Conservation (phyloP, 345 rosid species). For the Angophora floribunda region DNA sequence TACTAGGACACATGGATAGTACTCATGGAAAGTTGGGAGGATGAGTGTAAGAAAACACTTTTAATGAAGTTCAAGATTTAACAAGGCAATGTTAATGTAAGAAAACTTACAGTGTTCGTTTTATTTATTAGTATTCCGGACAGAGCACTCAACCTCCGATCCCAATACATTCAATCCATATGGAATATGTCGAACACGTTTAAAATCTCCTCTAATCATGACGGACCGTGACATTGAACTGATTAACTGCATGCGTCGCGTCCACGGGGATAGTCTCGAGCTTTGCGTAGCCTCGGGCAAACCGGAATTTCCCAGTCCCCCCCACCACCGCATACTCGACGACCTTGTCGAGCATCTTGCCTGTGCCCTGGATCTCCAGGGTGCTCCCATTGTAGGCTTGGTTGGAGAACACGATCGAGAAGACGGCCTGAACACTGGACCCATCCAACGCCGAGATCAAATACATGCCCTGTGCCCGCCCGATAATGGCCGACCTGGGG, state of each 20-base stretch:
- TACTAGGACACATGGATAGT: neutral
- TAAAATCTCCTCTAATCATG: neutral
- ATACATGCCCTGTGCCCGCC: neutral
- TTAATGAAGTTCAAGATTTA: no score
- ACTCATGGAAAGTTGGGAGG: neutral
- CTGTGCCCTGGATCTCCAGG: neutral
- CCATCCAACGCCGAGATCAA: neutral
- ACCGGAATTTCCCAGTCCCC: constrained; percentile 3
- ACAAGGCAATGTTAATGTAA: no score
- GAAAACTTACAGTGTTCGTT: neutral
- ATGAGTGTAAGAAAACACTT: neutral
- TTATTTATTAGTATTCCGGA: neutral
- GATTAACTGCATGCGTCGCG: neutral
- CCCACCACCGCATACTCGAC: neutral
- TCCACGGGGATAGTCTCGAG: neutral
- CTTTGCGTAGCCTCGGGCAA: neutral
- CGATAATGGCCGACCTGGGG: neutral
- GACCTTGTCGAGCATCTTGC: neutral
- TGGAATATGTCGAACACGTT: neutral
- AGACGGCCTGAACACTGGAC: neutral
- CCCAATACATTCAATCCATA: neutral
- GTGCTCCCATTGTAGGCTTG: constrained; percentile 6
- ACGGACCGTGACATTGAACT: neutral
- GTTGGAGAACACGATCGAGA: constrained; percentile 5
- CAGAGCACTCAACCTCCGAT: neutral